A percentile compares a stretch with the other conserved stretches of the same genome.
Conservation (phyloP, 2,329 filamentous ascomycete genomes). For the Apiospora malaysiana region DNA sequence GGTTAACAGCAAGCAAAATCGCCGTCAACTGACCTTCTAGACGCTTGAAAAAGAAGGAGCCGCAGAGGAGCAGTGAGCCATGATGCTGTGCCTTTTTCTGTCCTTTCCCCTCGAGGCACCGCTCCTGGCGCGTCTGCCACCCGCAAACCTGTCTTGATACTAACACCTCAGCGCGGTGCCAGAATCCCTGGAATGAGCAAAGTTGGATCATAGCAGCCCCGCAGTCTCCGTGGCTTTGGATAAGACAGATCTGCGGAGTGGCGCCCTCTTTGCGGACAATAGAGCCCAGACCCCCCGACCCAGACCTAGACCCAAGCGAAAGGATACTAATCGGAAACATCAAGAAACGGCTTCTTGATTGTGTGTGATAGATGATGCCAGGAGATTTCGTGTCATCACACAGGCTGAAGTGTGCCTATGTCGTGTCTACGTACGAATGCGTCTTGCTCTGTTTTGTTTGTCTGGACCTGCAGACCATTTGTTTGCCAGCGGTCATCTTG, state of each 20-base stretch:
- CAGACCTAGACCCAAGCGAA: not conserved
- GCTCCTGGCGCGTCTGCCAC: not conserved
- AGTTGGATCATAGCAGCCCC: not conserved
- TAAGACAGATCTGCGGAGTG: conserved; percentile 17
- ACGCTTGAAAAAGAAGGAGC: conserved; percentile 30
- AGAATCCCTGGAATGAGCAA: not conserved
- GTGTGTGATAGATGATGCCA: not conserved
- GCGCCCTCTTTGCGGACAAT: not conserved
- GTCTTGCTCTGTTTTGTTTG: not conserved
- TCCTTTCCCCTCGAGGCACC: not conserved
- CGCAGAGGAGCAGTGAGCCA: conserved; percentile 29
- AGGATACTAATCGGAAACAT: not conserved
- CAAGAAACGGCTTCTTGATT: not conserved
- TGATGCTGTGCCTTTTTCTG: not conserved
- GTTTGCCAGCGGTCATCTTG: conserved; percentile 8
- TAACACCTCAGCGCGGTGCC: not conserved
- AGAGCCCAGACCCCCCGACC: not conserved
- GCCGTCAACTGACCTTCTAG: conserved; percentile 31
- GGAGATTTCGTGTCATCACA: not conserved
- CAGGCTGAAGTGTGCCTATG: not conserved
- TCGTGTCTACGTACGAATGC: conserved; percentile 2
- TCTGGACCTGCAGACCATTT: not conserved
- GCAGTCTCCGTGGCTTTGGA: conserved; percentile 13
- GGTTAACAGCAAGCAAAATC: conserved; percentile 32
- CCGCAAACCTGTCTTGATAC: not conserved